Conservation (phyloP, 2,329 filamentous ascomycete species). For the Trichoderma sp. region DNA sequence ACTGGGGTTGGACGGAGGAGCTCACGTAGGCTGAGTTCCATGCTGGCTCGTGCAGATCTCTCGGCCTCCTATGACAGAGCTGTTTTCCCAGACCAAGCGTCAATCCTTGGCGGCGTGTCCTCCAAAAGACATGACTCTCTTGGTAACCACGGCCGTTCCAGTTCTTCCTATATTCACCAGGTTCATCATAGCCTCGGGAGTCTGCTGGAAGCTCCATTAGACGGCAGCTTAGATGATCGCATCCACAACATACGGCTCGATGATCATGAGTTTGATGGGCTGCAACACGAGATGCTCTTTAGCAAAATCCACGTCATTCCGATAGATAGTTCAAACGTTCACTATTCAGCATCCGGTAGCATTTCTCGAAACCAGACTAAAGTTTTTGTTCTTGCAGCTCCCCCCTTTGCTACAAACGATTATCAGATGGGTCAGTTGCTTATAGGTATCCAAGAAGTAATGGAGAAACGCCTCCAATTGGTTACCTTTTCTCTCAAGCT, state of each 20-base stretch:
- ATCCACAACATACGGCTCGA: constrained; percentile 70
- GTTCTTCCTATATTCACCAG: constrained; percentile 43
- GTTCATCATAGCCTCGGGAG: constrained; percentile 56
- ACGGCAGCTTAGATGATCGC: constrained; percentile 67
- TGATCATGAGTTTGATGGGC: constrained; percentile 66
- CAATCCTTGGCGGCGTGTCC: constrained; percentile 39
- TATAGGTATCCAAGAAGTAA: constrained; percentile 66
- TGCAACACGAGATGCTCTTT: constrained; percentile 69
- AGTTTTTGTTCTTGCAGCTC: constrained; percentile 65
- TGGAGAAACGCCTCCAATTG: constrained; percentile 65
- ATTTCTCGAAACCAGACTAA: constrained; percentile 54
- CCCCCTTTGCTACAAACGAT: constrained; percentile 53
- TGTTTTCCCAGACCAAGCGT: constrained; percentile 68
- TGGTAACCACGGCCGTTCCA: constrained; percentile 39
- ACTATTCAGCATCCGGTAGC: constrained; percentile 55
- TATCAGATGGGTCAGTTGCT: constrained; percentile 54
- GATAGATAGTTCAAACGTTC: constrained; percentile 58
- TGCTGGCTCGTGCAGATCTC: constrained; percentile 81
- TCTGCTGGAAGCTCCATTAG: constrained; percentile 65
- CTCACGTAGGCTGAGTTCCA: constrained; percentile 81
- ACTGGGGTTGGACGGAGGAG: constrained; percentile 54
- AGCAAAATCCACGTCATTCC: constrained; percentile 67
- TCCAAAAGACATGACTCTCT: constrained; percentile 70
- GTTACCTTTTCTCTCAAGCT: constrained; percentile 59
- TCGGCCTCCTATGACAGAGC: constrained; percentile 79